phyloP scores from a whole-genome alignment of 805 yeast species.

The Ogataea nonfermentans region DNA sequence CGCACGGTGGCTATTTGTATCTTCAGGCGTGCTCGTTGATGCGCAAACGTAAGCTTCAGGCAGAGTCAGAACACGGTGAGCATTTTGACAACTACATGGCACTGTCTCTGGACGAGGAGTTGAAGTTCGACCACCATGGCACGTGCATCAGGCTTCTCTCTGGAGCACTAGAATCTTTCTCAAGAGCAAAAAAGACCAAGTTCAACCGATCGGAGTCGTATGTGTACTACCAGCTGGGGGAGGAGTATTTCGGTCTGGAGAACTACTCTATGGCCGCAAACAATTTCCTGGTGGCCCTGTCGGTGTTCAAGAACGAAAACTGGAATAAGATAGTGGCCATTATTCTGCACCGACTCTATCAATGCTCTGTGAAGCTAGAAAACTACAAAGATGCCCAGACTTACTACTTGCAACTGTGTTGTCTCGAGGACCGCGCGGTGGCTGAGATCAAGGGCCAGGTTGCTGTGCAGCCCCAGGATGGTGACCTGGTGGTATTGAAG shows the following conservation, averaged over 20 bases:
- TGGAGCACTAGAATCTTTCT: slow-evolving; percentile 38
- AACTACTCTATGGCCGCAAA: slow-evolving; percentile 43
- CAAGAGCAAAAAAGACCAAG: slow-evolving; percentile 33
- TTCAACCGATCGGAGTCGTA: slow-evolving; percentile 42
- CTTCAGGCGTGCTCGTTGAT: slow-evolving; percentile 38
- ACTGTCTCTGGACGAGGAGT: slow-evolving; percentile 26
- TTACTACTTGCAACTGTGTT: slow-evolving; percentile 34
- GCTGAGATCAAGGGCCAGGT: slow-evolving; percentile 4
- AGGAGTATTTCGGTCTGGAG: slow-evolving; percentile 36
- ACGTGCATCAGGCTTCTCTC: slow-evolving; percentile 33
- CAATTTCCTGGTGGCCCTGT: slow-evolving; percentile 39
- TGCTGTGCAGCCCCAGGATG: slow-evolving; percentile 8
- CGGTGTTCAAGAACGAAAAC: slow-evolving; percentile 37
- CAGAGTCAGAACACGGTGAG: slow-evolving; percentile 7
- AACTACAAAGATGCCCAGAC: slow-evolving; percentile 34
- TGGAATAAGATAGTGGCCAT: slow-evolving; percentile 39
- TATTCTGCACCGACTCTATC: slow-evolving; percentile 38
- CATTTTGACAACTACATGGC: slow-evolving; percentile 30
- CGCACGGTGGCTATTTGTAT: slow-evolving; percentile 43
- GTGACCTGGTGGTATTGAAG: slow-evolving; percentile 14
- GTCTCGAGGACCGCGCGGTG: slow-evolving; percentile 20
- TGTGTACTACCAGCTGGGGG: slow-evolving; percentile 51
- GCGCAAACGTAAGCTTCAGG: slow-evolving; percentile 26
- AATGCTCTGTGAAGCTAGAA: slow-evolving; percentile 36
- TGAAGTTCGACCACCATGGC: slow-evolving; percentile 19